Evolutionary conservation across 345 rosid species (phyloP), one percentile per base, ranked within the genome.

Genomic region (Trapa bicornis): DNA sequence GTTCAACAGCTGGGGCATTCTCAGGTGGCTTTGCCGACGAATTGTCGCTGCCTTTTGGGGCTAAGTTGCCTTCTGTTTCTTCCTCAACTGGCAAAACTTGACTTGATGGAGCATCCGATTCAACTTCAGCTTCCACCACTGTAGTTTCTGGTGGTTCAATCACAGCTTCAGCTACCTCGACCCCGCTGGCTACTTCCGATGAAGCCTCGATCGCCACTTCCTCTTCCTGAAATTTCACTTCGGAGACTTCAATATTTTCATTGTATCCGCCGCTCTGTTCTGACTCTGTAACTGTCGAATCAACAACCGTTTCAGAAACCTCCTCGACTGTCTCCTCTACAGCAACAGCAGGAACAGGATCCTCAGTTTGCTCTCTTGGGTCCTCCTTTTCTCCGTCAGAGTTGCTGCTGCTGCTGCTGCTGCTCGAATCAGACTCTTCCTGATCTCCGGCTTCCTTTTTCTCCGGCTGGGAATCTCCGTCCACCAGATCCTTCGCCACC

Each of bases 311-410:
- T 15, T 50, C 61, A 57, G 69, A 17, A 32, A 10, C 64, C 64
- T 65, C 69, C 45, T 32, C 52, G 67, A 61, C 63, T 10, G 43
- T 36, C 70, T 66, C 73, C 57, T 75, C 77, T 37, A 50, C 73
- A 32, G 70, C 68, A 8, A 61, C 7, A 47, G 56, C 41, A 2
- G 42, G 58, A 61, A 36, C 3, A 16, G 22, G 11, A 38, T 47
- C 37, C 22, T 71, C 37, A 5, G 50, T 29, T 14, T 50, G 10
- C 6, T 33, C 32, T 35, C 65, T 71, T 37, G 52, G 68, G 56
- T 65, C 64, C 35, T 67, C 76, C 38, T 42, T 72, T 65, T 75
- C 78, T 33, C 74, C 75, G 45, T 73, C 76, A 0, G 75, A 73
- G 73, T 71, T 53, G 61, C 67, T 67, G 56, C 62, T 47, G 61